These are phyloP conservation scores for Knoxia roxburghii DNA, from an alignment of 257 asterid genomes.

Conservation along the genomic window DNA sequence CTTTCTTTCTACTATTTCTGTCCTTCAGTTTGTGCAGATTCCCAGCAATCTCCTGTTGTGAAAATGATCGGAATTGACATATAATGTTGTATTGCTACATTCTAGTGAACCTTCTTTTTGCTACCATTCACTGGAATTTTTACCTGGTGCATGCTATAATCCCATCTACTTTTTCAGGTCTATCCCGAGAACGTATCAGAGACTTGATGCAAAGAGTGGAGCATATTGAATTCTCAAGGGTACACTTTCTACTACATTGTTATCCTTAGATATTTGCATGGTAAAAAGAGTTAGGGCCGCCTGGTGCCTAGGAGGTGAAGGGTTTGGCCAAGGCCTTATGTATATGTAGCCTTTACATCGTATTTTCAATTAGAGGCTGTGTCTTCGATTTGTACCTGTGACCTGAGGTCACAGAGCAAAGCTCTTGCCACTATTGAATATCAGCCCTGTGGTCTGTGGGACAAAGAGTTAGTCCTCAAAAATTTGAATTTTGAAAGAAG, in stretches of 20 bases:
- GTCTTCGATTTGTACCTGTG: too few relatives aligned
- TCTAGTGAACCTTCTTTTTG: not conserved
- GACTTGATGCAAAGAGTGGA: conserved; percentile 73
- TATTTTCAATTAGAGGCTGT: too few relatives aligned
- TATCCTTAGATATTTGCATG: conserved; percentile 9
- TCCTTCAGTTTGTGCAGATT: not conserved
- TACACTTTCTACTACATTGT: conserved; percentile 23
- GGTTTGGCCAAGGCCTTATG: too few relatives aligned
- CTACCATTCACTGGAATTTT: not conserved
- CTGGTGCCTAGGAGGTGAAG: too few relatives aligned
- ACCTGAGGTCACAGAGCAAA: too few relatives aligned
- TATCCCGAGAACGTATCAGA: conserved; percentile 73
- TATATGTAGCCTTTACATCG: too few relatives aligned
- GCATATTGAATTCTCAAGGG: conserved; percentile 67
- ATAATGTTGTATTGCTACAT: not conserved
- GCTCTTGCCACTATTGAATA: too few relatives aligned
- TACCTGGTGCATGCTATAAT: not conserved
- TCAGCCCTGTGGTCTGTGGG: too few relatives aligned
- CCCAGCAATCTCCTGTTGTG: not conserved
- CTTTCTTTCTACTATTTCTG: not conserved
- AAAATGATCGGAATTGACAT: not conserved
- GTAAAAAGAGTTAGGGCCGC: not conserved
- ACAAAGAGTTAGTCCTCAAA: not conserved
- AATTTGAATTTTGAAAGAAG: not conserved
- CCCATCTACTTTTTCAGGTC: conserved; percentile 47